Percentiles rank a stretch among this genome's conserved stretches.
Conservation (phyloP, 306 rosid species). For the Corylus americana region DNA sequence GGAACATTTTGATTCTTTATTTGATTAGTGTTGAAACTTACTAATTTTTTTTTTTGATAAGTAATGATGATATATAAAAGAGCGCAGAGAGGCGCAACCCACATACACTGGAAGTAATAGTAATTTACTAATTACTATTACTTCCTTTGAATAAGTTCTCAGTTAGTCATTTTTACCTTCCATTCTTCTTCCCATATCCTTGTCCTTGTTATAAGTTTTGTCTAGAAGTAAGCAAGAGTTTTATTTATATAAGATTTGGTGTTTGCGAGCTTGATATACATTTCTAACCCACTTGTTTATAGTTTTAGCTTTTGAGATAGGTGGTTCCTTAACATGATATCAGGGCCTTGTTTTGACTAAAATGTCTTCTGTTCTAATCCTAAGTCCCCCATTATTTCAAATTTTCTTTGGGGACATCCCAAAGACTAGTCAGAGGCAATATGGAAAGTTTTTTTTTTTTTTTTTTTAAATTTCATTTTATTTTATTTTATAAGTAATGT, state of each 20-base stretch:
- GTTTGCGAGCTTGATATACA: too few relatives aligned
- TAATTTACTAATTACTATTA: background rate
- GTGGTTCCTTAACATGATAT: background rate
- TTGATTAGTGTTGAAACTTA: slow-evolving; percentile 6
- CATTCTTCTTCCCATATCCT: background rate
- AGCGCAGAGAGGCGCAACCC: too few relatives aligned
- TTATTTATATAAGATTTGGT: background rate
- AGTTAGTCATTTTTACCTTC: background rate
- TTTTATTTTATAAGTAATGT: too few relatives aligned
- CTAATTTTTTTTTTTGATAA: too few relatives aligned
- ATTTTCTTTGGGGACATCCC: too few relatives aligned
- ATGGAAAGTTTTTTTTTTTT: too few relatives aligned
- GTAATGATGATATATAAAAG: too few relatives aligned
- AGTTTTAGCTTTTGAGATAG: background rate
- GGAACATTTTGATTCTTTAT: background rate
- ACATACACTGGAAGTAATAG: too few relatives aligned
- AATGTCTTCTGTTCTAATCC: background rate
- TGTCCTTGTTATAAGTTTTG: background rate
- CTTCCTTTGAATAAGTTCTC: background rate
- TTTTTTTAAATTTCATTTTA: too few relatives aligned
- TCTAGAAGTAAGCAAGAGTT: background rate
- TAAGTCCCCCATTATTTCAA: background rate
- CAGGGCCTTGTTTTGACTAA: background rate
- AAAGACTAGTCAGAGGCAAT: too few relatives aligned
- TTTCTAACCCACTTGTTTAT: too few relatives aligned